Evolutionary conservation across 768 basidiomycete genomes (phyloP).

Genomic region (Hemileccinum impolitum): DNA sequence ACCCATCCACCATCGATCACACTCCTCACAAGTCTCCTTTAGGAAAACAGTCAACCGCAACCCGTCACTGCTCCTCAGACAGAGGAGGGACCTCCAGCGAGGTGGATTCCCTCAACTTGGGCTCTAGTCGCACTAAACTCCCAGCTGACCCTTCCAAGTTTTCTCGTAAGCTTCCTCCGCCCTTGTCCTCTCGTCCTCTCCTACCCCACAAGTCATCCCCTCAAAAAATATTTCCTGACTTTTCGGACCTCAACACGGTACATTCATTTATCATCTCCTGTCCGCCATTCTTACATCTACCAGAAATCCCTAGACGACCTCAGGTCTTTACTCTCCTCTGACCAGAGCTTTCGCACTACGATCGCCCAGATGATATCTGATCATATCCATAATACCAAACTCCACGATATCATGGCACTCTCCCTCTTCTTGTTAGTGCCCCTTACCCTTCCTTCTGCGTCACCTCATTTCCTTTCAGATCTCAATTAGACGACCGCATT

Average conservation of each 20-base stretch:
- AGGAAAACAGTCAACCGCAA: neutral
- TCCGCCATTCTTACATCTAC: neutral
- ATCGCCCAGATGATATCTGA: conserved; percentile 25
- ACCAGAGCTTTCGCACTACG: conserved; percentile 14
- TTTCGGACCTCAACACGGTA: conserved; percentile 21
- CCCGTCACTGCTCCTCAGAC: conserved; percentile 17
- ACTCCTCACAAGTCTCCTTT: conserved; percentile 6
- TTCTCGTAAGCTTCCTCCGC: conserved; percentile 1
- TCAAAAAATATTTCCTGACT: conserved; percentile 3
- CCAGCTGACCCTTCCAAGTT: conserved; percentile 21
- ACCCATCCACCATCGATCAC: conserved; percentile 27
- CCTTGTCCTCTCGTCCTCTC: neutral
- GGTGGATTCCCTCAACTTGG: conserved; percentile 24
- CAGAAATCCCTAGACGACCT: conserved; percentile 32
- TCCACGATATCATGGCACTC: conserved; percentile 39
- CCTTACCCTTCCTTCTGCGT: neutral
- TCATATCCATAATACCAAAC: conserved; percentile 19
- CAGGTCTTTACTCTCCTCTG: conserved; percentile 19
- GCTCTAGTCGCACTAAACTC: neutral
- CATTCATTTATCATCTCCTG: neutral
- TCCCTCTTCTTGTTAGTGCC: conserved; percentile 38
- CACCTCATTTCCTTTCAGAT: conserved; percentile 23
- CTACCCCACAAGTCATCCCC: conserved; percentile 7
- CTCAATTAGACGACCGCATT: conserved; percentile 37
- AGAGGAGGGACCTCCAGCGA: conserved; percentile 14